A percentile compares a stretch with the other conserved stretches of the same genome.
These are phyloP conservation scores for Inonotus obliquus DNA, from an alignment of 1,284 basidiomycete genomes.

Conservation along the genomic window DNA sequence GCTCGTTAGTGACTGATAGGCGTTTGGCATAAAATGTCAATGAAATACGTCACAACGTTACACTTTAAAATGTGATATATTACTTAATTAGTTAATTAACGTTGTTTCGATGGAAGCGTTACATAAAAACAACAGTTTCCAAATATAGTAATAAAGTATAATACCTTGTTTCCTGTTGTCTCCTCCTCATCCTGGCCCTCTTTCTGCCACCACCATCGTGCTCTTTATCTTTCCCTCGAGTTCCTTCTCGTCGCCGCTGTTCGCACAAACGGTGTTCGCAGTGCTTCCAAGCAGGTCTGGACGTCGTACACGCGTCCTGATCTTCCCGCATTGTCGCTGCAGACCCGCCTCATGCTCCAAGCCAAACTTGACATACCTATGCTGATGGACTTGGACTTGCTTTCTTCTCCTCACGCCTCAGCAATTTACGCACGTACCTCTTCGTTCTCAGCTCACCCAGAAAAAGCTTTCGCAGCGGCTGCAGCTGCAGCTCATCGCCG, in stretches of 20 bases:
- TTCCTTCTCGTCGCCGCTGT: neutral
- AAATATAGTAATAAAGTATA: neutral
- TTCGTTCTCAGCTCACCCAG: neutral
- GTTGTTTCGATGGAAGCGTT: too few relatives aligned
- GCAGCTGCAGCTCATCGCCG: neutral
- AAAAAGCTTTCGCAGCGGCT: neutral
- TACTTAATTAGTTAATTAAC: too few relatives aligned
- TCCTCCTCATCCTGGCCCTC: neutral
- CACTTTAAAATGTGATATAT: too few relatives aligned
- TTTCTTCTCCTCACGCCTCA: neutral
- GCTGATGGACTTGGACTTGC: slow-evolving; percentile 13
- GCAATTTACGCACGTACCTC: slow-evolving; percentile 7
- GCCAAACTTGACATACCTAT: slow-evolving; percentile 8
- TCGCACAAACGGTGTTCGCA: neutral
- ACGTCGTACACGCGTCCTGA: neutral
- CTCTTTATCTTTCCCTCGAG: neutral
- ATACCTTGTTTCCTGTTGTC: neutral
- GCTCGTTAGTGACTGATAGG: neutral
- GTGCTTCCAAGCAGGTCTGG: neutral
- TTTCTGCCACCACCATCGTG: neutral
- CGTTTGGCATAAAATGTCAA: neutral
- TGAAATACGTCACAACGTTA: too few relatives aligned
- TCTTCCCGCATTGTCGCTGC: slow-evolving; percentile 8
- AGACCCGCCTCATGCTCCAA: slow-evolving; percentile 12
- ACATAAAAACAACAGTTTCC: neutral